Evolutionary conservation across 2,329 filamentous ascomycete genomes (phyloP).

Genomic region (Periconia sp.): DNA sequence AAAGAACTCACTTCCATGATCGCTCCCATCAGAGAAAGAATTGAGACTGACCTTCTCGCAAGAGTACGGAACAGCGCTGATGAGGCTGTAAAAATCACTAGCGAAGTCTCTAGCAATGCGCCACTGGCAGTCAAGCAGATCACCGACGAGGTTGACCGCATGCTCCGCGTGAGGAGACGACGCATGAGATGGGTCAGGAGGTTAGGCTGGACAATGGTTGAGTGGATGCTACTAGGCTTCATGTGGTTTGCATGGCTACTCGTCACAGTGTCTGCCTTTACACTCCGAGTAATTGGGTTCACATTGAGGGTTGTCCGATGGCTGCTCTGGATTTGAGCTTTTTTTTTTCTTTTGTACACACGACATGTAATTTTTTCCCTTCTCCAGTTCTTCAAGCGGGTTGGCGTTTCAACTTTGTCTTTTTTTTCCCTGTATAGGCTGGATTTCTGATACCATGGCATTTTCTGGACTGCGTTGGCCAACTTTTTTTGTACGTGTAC

Average conservation of each 20-base stretch:
- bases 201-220: constrained; percentile 79
- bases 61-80: constrained; percentile 73
- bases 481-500: not conserved
- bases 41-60: constrained; percentile 59
- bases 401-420: not conserved
- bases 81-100: constrained; percentile 78
- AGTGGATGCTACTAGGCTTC: constrained; percentile 85
- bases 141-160: constrained; percentile 72
- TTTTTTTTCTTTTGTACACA: not conserved
- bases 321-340: constrained; percentile 70
- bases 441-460: not conserved
- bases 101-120: constrained; percentile 76
- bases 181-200: constrained; percentile 77
- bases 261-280: constrained; percentile 75
- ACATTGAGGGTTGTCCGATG: constrained; percentile 70
- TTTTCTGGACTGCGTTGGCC: too few species aligned
- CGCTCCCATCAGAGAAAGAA: constrained; percentile 52
- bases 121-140: constrained; percentile 82
- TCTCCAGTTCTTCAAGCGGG: not conserved
- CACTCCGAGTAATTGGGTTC: constrained; percentile 68
- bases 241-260: constrained; percentile 96
- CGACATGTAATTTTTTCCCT: not conserved
- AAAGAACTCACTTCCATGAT: constrained; percentile 51
- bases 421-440: not conserved
- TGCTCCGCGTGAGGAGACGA: constrained; percentile 74